Evolutionary conservation across 495 filamentous ascomycete species (phyloP).

Genomic region (Xylaria intraflava): DNA sequence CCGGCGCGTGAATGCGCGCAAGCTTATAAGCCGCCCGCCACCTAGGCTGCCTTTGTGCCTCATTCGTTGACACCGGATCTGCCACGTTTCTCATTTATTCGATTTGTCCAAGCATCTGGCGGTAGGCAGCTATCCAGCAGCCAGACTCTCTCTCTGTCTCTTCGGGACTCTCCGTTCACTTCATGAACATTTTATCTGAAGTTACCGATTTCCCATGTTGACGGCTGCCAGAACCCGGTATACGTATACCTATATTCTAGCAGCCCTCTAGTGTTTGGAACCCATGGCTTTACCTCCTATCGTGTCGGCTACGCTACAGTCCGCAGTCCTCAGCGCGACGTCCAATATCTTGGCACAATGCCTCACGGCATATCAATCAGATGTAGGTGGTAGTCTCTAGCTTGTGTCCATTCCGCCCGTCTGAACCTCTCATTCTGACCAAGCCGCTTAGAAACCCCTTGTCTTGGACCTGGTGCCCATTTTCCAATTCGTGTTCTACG

Average conservation of each 20-base stretch:
- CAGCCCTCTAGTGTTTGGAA: not conserved
- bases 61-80: not conserved
- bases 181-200: not conserved
- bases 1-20: not conserved
- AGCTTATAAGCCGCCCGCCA: not conserved
- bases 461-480: constrained; percentile 56
- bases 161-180: too few species aligned
- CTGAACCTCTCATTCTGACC: constrained; percentile 1
- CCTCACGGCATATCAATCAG: constrained; percentile 59
- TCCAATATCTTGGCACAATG: constrained; percentile 80
- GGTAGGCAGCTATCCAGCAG: not conserved
- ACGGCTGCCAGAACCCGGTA: not conserved
- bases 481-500: constrained; percentile 73
- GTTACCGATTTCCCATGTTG: too few species aligned
- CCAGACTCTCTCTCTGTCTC: not conserved
- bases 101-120: not conserved
- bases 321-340: constrained; percentile 60
- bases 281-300: constrained; percentile 47
- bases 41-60: not conserved
- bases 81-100: not conserved
- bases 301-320: constrained; percentile 60
- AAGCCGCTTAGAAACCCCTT: constrained; percentile 38
- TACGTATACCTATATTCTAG: not conserved
- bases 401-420: not conserved
- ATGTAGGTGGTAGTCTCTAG: constrained; percentile 39